These are phyloP conservation scores for Claviceps quebecensis DNA, from an alignment of 2,329 filamentous ascomycete genomes.

Conservation along the genomic window DNA sequence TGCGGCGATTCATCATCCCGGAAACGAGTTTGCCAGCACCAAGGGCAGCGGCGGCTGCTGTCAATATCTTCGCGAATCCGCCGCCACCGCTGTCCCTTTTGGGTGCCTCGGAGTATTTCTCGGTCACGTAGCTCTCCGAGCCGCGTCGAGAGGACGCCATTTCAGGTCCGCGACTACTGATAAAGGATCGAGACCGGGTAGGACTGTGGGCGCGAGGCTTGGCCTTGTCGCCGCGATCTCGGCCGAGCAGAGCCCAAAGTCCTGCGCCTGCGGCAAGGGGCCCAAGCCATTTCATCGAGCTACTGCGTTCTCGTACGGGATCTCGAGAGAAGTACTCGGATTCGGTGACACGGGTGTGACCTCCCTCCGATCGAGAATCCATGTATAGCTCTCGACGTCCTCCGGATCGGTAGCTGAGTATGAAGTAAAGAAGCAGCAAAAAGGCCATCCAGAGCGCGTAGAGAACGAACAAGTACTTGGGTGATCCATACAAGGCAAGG, in stretches of 20 bases:
- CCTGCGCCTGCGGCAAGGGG: slow-evolving; percentile 40
- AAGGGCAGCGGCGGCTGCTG: slow-evolving; percentile 45
- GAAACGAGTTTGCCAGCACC: slow-evolving; percentile 50
- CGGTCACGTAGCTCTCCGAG: slow-evolving; percentile 47
- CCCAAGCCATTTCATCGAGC: slow-evolving; percentile 31
- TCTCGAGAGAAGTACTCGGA: slow-evolving; percentile 26
- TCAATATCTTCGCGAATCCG: slow-evolving; percentile 46
- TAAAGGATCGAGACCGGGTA: slow-evolving; percentile 23
- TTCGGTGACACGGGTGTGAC: slow-evolving; percentile 24
- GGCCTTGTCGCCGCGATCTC: slow-evolving; percentile 30
- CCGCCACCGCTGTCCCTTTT: slow-evolving; percentile 29
- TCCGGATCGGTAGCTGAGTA: slow-evolving; percentile 58
- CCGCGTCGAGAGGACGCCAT: slow-evolving; percentile 36
- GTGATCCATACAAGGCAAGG: slow-evolving; percentile 82
- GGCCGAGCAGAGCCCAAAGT: slow-evolving; percentile 29
- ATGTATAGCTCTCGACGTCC: slow-evolving; percentile 40
- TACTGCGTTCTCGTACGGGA: slow-evolving; percentile 18
- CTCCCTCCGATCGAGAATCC: slow-evolving; percentile 39
- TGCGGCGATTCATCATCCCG: slow-evolving; percentile 40
- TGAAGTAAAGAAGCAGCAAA: slow-evolving; percentile 62
- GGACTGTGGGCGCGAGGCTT: slow-evolving; percentile 27
- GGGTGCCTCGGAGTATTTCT: slow-evolving; percentile 46
- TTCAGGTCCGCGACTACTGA: slow-evolving; percentile 28
- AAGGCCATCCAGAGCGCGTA: slow-evolving; percentile 67
- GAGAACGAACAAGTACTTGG: slow-evolving; percentile 69